Percentiles rank a stretch among this genome's conserved stretches.
Conservation (phyloP, 805 yeast species). For the Cyberlindnera euphorbiiphila region DNA sequence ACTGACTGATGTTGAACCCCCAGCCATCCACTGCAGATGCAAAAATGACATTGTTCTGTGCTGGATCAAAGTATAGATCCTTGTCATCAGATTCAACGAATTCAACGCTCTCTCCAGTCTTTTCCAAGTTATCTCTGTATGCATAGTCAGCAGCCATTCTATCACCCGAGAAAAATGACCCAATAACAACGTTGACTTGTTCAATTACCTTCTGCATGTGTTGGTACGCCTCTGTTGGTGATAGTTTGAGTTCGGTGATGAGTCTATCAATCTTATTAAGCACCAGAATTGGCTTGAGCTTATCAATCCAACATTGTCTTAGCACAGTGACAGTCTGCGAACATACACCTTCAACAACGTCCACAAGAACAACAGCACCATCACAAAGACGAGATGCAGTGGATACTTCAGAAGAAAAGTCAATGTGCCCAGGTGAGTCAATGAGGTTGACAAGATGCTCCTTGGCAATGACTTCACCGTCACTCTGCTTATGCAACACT, state of each 20-base stretch:
- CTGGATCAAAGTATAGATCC: conserved; percentile 83
- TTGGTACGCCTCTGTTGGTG: conserved; percentile 79
- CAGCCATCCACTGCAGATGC: conserved; percentile 94
- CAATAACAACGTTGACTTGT: conserved; percentile 92
- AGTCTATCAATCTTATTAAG: conserved; percentile 89
- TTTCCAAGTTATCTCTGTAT: conserved; percentile 65
- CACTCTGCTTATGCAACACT: conserved; percentile 46
- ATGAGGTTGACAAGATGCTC: conserved; percentile 88
- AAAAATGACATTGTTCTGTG: conserved; percentile 82
- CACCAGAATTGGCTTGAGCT: conserved; percentile 81
- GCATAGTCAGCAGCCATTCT: conserved; percentile 82
- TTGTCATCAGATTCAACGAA: conserved; percentile 75
- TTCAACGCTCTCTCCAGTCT: conserved; percentile 42
- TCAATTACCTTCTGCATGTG: conserved; percentile 80
- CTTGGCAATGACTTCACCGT: conserved; percentile 42
- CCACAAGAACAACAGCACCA: conserved; percentile 93
- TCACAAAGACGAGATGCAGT: conserved; percentile 95
- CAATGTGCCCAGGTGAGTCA: conserved; percentile 99
- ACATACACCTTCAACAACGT: conserved; percentile 97
- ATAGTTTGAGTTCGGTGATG: conserved; percentile 72
- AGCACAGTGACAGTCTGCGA: conserved; percentile 94
- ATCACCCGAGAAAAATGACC: conserved; percentile 89
- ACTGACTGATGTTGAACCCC: conserved; percentile 91
- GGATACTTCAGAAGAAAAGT: conserved; percentile 93
- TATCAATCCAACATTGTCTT: conserved; percentile 94